phyloP scores from a whole-genome alignment of 192 early-diverging fungal genomes.

The Mortierella hygrophila region DNA sequence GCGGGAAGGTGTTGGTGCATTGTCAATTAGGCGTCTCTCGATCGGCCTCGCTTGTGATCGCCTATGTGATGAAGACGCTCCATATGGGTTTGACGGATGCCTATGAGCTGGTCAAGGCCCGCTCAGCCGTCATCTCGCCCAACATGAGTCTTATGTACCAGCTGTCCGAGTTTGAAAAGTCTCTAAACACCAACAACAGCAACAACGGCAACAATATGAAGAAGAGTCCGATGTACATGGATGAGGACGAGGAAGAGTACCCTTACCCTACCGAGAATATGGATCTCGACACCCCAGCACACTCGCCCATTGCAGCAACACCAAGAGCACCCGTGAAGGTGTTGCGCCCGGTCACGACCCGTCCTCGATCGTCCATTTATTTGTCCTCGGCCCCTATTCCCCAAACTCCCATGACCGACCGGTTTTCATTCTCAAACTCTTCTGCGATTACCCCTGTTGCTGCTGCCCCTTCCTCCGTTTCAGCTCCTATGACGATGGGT shows the following conservation, averaged over 20 bases:
- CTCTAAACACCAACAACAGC: conserved; percentile 12
- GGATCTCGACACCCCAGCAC: conserved; percentile 13
- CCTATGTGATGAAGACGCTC: conserved; percentile 86
- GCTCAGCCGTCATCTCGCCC: conserved; percentile 82
- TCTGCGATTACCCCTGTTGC: background rate
- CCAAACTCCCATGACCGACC: conserved; percentile 19
- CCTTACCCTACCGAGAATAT: conserved; percentile 38
- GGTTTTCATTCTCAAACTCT: conserved; percentile 20
- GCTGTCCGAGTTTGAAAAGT: conserved; percentile 78
- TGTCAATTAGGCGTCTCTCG: conserved; percentile 93
- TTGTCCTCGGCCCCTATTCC: conserved; percentile 8
- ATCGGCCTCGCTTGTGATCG: conserved; percentile 88
- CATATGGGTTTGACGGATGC: conserved; percentile 69
- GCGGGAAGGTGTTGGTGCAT: conserved; percentile 80
- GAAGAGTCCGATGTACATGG: background rate
- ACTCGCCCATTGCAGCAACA: background rate
- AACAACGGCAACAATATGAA: background rate
- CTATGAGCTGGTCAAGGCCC: conserved; percentile 80
- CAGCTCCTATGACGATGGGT: background rate
- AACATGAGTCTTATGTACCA: conserved; percentile 87
- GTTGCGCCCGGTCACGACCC: conserved; percentile 1
- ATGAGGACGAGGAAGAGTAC: conserved; percentile 39
- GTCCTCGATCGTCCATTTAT: conserved; percentile 27
- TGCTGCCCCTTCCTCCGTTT: background rate
- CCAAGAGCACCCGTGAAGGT: background rate